Conservation (phyloP, 1,284 basidiomycete species). For the Microbotryum silenes-acaulis region DNA sequence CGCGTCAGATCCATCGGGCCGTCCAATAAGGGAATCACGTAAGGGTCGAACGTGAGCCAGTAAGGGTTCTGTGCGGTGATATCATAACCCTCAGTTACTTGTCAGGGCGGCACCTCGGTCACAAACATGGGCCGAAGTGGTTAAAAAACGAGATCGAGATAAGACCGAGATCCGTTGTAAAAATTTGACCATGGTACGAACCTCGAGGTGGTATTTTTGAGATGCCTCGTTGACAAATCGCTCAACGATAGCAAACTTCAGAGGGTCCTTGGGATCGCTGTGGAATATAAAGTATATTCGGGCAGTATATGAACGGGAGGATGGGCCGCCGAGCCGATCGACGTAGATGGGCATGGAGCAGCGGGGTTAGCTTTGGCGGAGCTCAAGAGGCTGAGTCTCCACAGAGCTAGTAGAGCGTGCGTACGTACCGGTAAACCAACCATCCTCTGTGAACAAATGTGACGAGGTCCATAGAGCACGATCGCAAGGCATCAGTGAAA, state of each 20-base stretch:
- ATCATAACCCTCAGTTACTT: too few relatives aligned
- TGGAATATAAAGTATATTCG: not conserved
- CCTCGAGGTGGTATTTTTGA: slow-evolving; percentile 41
- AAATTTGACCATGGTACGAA: not conserved
- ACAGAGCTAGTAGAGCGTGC: not conserved
- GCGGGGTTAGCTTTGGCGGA: too few relatives aligned
- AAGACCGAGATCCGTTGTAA: too few relatives aligned
- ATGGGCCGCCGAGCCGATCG: too few relatives aligned
- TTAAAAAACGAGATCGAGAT: too few relatives aligned
- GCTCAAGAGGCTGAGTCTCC: too few relatives aligned
- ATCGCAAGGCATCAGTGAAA: slow-evolving; percentile 41
- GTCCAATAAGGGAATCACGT: slow-evolving; percentile 40
- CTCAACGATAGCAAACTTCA: slow-evolving; percentile 44
- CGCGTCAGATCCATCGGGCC: slow-evolving; percentile 42
- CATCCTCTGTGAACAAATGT: not conserved
- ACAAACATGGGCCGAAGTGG: too few relatives aligned
- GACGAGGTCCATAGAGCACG: not conserved
- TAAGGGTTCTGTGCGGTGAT: slow-evolving; percentile 29
- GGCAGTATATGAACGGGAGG: not conserved
- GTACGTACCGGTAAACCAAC: not conserved
- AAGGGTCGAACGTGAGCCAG: slow-evolving; percentile 43
- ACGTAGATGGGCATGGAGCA: too few relatives aligned
- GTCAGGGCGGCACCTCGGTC: too few relatives aligned
- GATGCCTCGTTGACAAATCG: slow-evolving; percentile 41
- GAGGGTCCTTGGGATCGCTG: slow-evolving; percentile 32